Evolutionary conservation across 2,329 filamentous ascomycete species (phyloP), one percentile per base, ranked within the genome.

Genomic region (Myrmaecium sp.): DNA sequence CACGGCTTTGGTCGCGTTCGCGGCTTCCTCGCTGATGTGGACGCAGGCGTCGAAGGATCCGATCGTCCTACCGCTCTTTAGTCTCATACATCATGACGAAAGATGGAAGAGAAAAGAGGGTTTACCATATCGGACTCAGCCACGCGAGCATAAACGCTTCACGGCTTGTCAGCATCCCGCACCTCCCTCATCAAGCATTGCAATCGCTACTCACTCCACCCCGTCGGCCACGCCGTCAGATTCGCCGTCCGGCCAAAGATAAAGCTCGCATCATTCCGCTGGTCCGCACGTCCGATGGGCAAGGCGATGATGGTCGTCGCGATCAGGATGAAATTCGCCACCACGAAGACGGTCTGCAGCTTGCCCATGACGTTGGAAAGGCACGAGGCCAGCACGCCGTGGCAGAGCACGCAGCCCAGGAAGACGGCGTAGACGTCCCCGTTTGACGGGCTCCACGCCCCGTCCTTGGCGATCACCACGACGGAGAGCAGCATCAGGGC

Each of bases 111-210:
- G 31, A 24, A 40, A 40, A 2, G 25, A 36, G 7, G 24, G 64
- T 64, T 1, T 66, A 68, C 69, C 69, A 74, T 33, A 74, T 72
- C 0, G 69, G 69, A 16, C 55, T 58, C 12, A 74, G 50, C 64
- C 67, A 73, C 0, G 64, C 51, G 2, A 73, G 47, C 51, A 74
- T 68, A 36, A 72, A 73, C 0, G 62, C 51, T 61, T 64, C 68
- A 1, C 23, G 7, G 9, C 63, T 62, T 0, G 52, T 54, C 3
- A 64, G 62, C 64, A 22, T 27, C 7, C n/a, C n/a, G n/a, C n/a
- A 26, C 8, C 13, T n/a, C n/a, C n/a, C n/a, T n/a, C n/a, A n/a
- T n/a, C n/a, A n/a, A n/a, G n/a, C n/a, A n/a, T n/a, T n/a, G 8
- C 13, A 28, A 28, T 14, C 14, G 11, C 11, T 7, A 28, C 24